These are phyloP conservation scores for Rhodosporidiobolus sp. DNA, from an alignment of 768 basidiomycete species.

Conservation along the genomic window DNA sequence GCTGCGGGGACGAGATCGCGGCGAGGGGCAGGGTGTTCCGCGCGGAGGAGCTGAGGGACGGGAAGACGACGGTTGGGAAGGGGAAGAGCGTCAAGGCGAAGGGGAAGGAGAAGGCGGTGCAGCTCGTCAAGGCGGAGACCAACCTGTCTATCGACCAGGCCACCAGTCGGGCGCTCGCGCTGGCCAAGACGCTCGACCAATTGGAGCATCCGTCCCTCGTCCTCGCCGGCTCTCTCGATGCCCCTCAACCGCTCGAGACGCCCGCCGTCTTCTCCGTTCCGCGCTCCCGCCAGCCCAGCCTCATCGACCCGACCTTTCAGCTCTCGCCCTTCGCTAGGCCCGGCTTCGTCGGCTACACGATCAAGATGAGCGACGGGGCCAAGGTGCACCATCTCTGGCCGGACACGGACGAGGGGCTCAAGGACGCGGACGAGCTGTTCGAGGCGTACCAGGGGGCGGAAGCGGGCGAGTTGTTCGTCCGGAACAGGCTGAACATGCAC, in stretches of 20 bases:
- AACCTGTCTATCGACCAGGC: no score
- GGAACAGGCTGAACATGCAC: slow-evolving; percentile 19
- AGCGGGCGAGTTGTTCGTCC: slow-evolving; percentile 20
- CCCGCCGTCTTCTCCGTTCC: background rate
- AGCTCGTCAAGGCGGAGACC: no score
- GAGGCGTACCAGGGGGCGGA: slow-evolving; percentile 19
- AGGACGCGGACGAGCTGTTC: slow-evolving; percentile 19
- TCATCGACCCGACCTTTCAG: background rate
- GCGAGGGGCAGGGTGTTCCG: background rate
- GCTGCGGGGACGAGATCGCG: slow-evolving; percentile 11
- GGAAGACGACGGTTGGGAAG: background rate
- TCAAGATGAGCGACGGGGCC: slow-evolving; percentile 3
- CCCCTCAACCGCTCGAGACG: no score
- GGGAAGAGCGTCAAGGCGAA: background rate
- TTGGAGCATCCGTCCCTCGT: no score
- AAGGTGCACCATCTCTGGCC: slow-evolving; percentile 33
- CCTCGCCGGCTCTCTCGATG: no score
- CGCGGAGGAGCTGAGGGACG: background rate
- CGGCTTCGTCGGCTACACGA: slow-evolving; percentile 6
- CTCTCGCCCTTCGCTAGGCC: no score
- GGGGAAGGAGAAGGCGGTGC: background rate
- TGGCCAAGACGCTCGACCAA: no score
- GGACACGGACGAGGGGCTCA: background rate
- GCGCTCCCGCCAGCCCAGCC: background rate
- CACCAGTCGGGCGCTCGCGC: no score